Evolutionary conservation across 257 asterid species (phyloP), one percentile per base, ranked within the genome.

Genomic region (Gentiana macrophylla): DNA sequence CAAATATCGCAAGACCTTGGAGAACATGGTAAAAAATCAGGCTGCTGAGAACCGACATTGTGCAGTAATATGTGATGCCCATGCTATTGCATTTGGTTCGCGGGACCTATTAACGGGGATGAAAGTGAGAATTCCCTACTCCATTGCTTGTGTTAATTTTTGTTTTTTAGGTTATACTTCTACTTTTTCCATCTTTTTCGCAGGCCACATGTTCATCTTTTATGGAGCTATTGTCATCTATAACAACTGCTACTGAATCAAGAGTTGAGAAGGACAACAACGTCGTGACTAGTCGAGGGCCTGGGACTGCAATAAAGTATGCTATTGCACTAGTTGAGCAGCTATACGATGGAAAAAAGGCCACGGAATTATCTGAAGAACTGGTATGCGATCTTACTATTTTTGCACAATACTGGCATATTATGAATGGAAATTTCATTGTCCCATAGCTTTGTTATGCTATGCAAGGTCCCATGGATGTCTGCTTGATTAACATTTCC

Each of bases 1-100:
- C 11, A 76, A 70, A 73, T 86, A 90, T 59, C 80, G 93, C 82
- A 80, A 72, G 66, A 67, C 78, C 55, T 65, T 90, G 78, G 96
- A 90, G 72, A 74, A 58, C 72, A 74, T 90, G 49, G 84, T 82
- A 49, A 84, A 66, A 61, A 84, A 68, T 66, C 96, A 90, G 69
- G 88, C 92, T 64, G 77, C 75, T 8, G 85, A 79, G 60, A 80
- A 69, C 47, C 77, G 78, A 43, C 67, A 77, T 10, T 86, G 76
- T 76, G 94, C 94, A 51, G 98, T 96, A 54, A 82, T 90, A 65
- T 90, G 98, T 76, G 98, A 96, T 11, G 80, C 98, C 68, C 96
- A 96, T 54, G 96, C 96, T 11, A 89, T 86, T 52, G 95, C 86
- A n/a, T 87, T 90, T 66, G 96, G 86, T 37, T 77, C 96, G 12